Evolutionary conservation across 164 flowering plant genomes (phyloP).

Genomic region (Protea cynaroides): DNA sequence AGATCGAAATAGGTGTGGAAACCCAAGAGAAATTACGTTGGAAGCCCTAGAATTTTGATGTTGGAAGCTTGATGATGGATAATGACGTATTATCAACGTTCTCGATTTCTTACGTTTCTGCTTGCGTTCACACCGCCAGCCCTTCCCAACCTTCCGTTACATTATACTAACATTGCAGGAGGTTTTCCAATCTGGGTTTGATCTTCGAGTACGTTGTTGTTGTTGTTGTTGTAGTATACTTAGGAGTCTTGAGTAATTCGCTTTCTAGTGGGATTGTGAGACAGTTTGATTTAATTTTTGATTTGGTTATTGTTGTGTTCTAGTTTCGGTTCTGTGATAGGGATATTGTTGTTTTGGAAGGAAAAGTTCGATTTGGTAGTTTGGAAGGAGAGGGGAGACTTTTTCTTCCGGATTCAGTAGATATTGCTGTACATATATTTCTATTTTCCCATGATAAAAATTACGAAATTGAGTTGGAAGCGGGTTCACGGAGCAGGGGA

Average conservation of each 20-base stretch:
- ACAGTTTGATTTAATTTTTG: background rate
- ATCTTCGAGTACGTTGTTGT: background rate
- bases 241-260: background rate
- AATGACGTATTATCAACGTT: background rate
- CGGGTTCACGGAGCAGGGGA: background rate
- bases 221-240: too few species aligned
- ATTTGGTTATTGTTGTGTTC: background rate
- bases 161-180: too few species aligned
- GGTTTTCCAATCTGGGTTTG: background rate
- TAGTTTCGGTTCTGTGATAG: background rate
- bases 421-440: background rate
- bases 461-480: background rate
- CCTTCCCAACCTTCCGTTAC: background rate
- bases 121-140: background rate
- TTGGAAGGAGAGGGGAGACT: background rate
- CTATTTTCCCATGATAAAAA: background rate
- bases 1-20: background rate
- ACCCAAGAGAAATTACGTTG: too few species aligned
- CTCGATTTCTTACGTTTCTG: background rate
- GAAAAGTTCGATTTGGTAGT: background rate
- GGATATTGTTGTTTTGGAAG: background rate
- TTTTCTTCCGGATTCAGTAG: background rate
- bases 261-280: background rate
- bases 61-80: background rate
- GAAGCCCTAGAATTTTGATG: background rate